Percentiles rank a stretch among this genome's conserved stretches.
Evolutionary conservation across 176 grass and related monocot genomes (phyloP).

Genomic region (Cocos nucifera): DNA sequence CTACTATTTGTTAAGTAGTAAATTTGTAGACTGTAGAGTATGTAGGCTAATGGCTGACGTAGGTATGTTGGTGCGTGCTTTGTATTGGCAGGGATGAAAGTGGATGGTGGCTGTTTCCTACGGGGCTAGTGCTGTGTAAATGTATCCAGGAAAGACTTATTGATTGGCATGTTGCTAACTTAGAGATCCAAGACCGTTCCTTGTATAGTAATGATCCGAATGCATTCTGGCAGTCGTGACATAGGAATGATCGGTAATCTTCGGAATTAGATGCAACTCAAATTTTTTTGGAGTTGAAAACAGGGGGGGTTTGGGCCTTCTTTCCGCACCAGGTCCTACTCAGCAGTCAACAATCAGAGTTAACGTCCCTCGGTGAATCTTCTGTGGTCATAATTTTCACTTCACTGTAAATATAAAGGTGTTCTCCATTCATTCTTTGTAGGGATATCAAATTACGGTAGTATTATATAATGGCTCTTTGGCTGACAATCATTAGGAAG

Average conservation of each 20-base stretch:
- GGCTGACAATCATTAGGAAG: no score
- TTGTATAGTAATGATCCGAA: constrained; percentile 83
- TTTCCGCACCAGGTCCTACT: neutral
- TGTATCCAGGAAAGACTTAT: constrained; percentile 96
- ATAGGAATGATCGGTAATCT: constrained; percentile 12
- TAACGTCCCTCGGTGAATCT: neutral
- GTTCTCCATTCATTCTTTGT: constrained; percentile 16
- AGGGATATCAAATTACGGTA: neutral
- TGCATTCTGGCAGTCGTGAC: constrained; percentile 94
- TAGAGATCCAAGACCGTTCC: constrained; percentile 92
- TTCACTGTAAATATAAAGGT: constrained; percentile 5
- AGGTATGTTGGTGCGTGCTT: no score
- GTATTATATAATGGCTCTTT: no score
- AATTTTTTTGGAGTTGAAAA: constrained; percentile 15
- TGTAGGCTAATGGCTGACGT: no score
- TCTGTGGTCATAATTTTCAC: constrained; percentile 10
- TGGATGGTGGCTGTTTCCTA: constrained; percentile 95
- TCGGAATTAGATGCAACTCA: constrained; percentile 18
- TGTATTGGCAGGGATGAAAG: constrained; percentile 78
- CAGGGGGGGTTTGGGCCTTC: no score
- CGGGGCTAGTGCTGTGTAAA: constrained; percentile 74
- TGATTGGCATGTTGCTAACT: constrained; percentile 96
- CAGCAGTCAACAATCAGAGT: neutral
- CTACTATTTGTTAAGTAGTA: no score
- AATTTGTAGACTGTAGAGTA: no score